Conservation (phyloP, 371 early-diverging fungal species). For the Syncephalastrum monosporum region DNA sequence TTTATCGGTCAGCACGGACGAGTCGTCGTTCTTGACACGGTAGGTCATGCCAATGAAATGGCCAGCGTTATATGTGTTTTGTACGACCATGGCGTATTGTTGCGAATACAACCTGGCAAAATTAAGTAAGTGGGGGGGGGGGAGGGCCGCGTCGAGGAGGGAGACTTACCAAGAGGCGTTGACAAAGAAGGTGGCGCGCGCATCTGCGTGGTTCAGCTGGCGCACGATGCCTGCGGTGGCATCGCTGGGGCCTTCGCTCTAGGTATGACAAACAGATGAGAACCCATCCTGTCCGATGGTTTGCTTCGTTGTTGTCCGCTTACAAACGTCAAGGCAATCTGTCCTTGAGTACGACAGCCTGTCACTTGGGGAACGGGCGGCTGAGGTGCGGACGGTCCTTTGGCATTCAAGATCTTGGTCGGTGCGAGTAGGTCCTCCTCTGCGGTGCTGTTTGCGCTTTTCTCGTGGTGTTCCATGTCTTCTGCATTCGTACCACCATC, state of each 20-base stretch:
- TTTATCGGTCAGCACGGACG: constrained; percentile 38
- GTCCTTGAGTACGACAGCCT: constrained; percentile 49
- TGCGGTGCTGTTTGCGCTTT: constrained; percentile 5
- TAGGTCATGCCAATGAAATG: constrained; percentile 58
- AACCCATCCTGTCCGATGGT: not conserved
- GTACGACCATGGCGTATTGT: constrained; percentile 52
- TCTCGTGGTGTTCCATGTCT: not conserved
- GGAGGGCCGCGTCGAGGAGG: too few species aligned
- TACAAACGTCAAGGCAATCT: constrained; percentile 56
- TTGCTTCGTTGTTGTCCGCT: constrained; percentile 6
- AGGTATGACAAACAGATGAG: constrained; percentile 1
- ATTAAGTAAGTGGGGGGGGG: not conserved
- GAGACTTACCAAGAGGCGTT: constrained; percentile 45
- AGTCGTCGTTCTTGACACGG: constrained; percentile 49
- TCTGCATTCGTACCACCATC: not conserved
- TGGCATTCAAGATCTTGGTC: constrained; percentile 3
- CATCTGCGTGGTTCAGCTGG: constrained; percentile 47
- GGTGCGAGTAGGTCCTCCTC: not conserved
- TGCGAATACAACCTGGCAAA: constrained; percentile 30
- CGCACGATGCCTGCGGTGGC: constrained; percentile 49
- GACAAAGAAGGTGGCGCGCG: constrained; percentile 50
- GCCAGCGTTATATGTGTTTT: constrained; percentile 49
- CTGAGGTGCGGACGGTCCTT: constrained; percentile 7
- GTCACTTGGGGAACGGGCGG: constrained; percentile 27
- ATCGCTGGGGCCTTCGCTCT: constrained; percentile 58